Conservation (phyloP, 140 eudicot genomes). For the Artemisia princeps region DNA sequence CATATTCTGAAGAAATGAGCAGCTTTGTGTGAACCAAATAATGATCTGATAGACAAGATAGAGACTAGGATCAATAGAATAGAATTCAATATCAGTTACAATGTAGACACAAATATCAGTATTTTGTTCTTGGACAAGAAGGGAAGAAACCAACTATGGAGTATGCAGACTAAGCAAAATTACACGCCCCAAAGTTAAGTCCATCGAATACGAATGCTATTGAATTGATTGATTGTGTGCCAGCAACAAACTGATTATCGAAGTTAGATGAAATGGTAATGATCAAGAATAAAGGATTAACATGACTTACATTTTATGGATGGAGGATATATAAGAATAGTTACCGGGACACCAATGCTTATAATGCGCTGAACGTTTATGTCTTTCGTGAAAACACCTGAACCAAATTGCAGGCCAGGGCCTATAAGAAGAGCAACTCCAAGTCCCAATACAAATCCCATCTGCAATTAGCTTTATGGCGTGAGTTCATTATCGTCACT, state of each 20-base stretch:
- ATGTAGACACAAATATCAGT: background rate
- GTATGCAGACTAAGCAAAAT: slow-evolving; percentile 75
- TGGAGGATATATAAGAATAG: background rate
- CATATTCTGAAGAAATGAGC: slow-evolving; percentile 63
- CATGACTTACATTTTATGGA: too few species aligned
- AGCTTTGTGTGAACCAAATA: slow-evolving; percentile 37
- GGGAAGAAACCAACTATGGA: slow-evolving; percentile 50
- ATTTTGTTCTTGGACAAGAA: background rate
- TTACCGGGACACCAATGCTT: slow-evolving; percentile 68
- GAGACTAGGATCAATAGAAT: slow-evolving; percentile 39
- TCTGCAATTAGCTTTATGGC: slow-evolving; percentile 33
- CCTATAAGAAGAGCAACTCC: slow-evolving; percentile 73
- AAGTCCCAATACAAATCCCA: slow-evolving; percentile 72
- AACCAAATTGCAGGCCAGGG: slow-evolving; percentile 67
- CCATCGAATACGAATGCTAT: slow-evolving; percentile 78
- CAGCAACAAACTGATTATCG: slow-evolving; percentile 68
- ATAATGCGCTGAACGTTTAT: slow-evolving; percentile 47
- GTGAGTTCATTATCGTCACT: background rate
- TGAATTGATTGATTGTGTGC: slow-evolving; percentile 83
- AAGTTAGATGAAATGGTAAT: background rate
- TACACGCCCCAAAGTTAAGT: slow-evolving; percentile 72
- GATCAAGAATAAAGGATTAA: too few species aligned
- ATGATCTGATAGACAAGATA: slow-evolving; percentile 44
- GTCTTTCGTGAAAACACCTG: slow-evolving; percentile 56
- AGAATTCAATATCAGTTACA: background rate